These are phyloP conservation scores for Polytrichum commune DNA, from an alignment of 225 moss, liverwort and hornwort species.

Conservation along the genomic window DNA sequence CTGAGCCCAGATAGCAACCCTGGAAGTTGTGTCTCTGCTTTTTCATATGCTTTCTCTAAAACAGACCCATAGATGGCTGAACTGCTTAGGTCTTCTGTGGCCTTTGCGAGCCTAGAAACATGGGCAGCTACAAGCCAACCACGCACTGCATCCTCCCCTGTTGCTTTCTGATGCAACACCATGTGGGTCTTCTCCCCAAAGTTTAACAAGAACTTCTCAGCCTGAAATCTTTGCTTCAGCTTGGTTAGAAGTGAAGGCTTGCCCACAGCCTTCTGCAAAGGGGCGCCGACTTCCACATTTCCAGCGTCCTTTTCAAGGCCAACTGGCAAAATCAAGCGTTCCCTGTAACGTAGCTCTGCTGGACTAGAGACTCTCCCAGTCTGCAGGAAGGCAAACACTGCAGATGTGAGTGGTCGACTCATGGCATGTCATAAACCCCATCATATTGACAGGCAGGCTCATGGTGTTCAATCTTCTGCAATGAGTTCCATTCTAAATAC, in stretches of 20 bases:
- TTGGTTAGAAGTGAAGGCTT: conserved; percentile 69
- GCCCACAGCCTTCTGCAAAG: conserved; percentile 46
- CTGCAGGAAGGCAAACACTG: conserved; percentile 29
- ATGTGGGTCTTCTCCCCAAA: conserved; percentile 90
- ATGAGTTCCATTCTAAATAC: too few species aligned
- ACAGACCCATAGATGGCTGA: conserved; percentile 59
- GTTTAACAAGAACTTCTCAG: conserved; percentile 71
- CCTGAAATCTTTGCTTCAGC: conserved; percentile 60
- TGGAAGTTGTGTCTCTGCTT: conserved; percentile 72
- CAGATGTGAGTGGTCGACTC: too few species aligned
- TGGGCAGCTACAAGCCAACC: conserved; percentile 93
- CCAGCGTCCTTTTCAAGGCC: conserved; percentile 71
- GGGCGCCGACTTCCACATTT: conserved; percentile 75
- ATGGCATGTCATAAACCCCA: too few species aligned
- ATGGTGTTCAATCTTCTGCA: too few species aligned
- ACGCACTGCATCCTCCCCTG: conserved; percentile 86
- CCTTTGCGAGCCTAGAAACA: conserved; percentile 57
- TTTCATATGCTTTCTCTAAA: conserved; percentile 74
- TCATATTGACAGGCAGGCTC: too few species aligned
- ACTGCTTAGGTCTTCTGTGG: conserved; percentile 29
- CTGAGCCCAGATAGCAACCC: conserved; percentile 67
- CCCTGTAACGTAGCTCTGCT: conserved; percentile 73
- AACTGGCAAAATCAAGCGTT: conserved; percentile 77
- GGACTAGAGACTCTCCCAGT: conserved; percentile 85
- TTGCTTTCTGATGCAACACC: conserved; percentile 90